Conservation (phyloP, 768 basidiomycete species). For the Pisolithus tinctorius region DNA sequence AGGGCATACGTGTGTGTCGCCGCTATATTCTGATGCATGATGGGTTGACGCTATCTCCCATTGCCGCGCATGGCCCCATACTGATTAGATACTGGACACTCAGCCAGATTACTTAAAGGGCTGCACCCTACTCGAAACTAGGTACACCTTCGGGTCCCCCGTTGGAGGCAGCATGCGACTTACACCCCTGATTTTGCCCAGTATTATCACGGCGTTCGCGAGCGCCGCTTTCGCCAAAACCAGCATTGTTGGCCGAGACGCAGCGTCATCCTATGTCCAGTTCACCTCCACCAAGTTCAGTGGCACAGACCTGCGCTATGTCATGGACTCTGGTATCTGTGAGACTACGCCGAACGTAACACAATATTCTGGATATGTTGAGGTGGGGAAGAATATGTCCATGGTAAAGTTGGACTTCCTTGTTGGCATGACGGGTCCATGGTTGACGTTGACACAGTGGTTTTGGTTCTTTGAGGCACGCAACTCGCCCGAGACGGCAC, state of each 20-base stretch:
- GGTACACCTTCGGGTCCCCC: no score
- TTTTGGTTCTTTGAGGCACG: conserved; percentile 73
- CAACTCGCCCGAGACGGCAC: conserved; percentile 50
- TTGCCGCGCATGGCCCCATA: no score
- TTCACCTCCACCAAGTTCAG: conserved; percentile 12
- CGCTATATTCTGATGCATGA: no score
- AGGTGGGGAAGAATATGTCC: conserved; percentile 51
- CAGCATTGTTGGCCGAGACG: not conserved
- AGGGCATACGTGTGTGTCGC: no score
- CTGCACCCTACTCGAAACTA: no score
- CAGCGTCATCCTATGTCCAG: not conserved
- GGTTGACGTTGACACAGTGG: conserved; percentile 37
- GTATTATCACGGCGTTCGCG: not conserved
- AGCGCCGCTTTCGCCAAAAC: conserved; percentile 1
- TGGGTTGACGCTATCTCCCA: no score
- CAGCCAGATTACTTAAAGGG: no score
- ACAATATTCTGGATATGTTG: conserved; percentile 58
- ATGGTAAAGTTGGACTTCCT: conserved; percentile 32
- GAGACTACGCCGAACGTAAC: conserved; percentile 57
- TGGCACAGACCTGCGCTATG: conserved; percentile 36
- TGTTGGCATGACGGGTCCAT: not conserved
- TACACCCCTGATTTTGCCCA: not conserved
- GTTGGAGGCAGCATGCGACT: conserved; percentile 10
- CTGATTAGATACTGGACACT: no score
- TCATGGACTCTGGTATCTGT: conserved; percentile 55